Percentiles rank a stretch among this genome's conserved stretches.
These are phyloP conservation scores for Gloeostereum incarnatum DNA, from an alignment of 768 basidiomycete genomes.

Conservation along the genomic window DNA sequence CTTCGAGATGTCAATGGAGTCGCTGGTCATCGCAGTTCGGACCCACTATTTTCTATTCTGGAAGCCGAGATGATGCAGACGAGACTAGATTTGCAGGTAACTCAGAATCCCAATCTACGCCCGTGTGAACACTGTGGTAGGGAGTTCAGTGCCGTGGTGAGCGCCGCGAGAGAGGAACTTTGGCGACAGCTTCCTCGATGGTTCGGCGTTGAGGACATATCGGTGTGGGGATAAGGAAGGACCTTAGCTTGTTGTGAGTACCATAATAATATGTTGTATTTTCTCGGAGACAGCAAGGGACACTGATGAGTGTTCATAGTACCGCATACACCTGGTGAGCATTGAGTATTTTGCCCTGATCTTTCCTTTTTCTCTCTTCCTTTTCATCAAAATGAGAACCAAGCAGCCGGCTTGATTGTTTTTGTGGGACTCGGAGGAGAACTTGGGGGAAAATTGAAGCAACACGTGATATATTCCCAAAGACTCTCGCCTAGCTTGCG, in stretches of 20 bases:
- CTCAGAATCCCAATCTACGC: constrained; percentile 33
- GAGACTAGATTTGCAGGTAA: constrained; percentile 35
- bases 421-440: no score
- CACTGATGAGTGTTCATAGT: background rate
- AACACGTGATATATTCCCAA: no score
- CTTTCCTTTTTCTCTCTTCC: constrained; percentile 1
- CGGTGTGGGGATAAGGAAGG: no score
- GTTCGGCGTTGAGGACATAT: constrained; percentile 57
- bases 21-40: constrained; percentile 53
- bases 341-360: constrained; percentile 1
- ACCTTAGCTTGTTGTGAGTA: constrained; percentile 16
- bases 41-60: constrained; percentile 63
- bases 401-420: no score
- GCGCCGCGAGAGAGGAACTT: constrained; percentile 50
- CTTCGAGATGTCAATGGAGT: constrained; percentile 67
- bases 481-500: no score
- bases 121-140: constrained; percentile 58
- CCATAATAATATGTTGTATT: constrained; percentile 3
- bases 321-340: background rate
- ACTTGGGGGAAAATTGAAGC: no score
- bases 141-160: constrained; percentile 54
- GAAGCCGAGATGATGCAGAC: constrained; percentile 62
- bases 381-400: no score
- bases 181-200: constrained; percentile 57
- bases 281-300: background rate